Conservation (phyloP, 352 stramenopile genomes). For the Phytophthora megakarya region DNA sequence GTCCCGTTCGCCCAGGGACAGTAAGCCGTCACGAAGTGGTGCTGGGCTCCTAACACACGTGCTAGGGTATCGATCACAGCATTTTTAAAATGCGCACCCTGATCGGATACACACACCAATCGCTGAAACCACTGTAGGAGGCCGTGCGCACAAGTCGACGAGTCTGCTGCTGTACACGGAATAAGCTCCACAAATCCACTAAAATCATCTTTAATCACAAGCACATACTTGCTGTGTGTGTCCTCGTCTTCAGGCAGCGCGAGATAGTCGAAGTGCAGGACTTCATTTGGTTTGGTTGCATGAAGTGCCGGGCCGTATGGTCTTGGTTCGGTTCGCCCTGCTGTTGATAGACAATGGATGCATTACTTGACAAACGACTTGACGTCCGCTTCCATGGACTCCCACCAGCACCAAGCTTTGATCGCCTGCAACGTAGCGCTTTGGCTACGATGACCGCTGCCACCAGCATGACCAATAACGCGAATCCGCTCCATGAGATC, state of each 20-base stretch:
- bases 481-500: slow-evolving; percentile 24
- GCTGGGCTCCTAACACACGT: background rate
- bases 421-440: slow-evolving; percentile 12
- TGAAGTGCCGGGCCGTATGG: slow-evolving; percentile 31
- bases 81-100: background rate
- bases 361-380: slow-evolving; percentile 30
- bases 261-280: slow-evolving; percentile 47
- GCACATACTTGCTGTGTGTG: slow-evolving; percentile 19
- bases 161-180: background rate
- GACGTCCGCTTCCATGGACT: slow-evolving; percentile 14
- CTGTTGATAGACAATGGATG: slow-evolving; percentile 24
- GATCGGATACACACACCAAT: background rate
- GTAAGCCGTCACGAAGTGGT: background rate
- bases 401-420: slow-evolving; percentile 19
- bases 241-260: slow-evolving; percentile 15
- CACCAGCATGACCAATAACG: slow-evolving; percentile 32
- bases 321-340: background rate
- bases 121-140: background rate
- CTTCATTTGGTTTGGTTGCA: slow-evolving; percentile 39
- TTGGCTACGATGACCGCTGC: slow-evolving; percentile 29
- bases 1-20: background rate
- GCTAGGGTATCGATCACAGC: background rate
- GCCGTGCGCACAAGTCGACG: background rate
- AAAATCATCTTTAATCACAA: slow-evolving; percentile 6
- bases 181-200: background rate